Conservation (phyloP, 306 rosid species). For the Trifolium fragiferum region DNA sequence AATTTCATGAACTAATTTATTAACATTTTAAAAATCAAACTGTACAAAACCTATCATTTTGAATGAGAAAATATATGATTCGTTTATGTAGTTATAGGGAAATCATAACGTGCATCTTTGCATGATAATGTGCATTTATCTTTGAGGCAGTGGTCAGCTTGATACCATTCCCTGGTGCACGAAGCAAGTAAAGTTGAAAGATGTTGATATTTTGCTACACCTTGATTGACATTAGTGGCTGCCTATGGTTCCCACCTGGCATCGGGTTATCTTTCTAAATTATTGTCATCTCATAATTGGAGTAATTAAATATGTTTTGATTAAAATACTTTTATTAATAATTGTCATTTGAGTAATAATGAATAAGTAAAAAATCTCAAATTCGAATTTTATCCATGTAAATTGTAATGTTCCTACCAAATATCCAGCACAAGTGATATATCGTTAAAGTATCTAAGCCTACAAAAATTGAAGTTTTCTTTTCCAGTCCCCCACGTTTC, state of each 20-base stretch:
- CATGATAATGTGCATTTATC: neutral
- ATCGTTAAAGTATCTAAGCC: no score
- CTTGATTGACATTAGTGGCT: neutral
- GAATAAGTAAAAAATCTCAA: no score
- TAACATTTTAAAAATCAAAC: neutral
- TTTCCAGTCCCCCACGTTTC: no score
- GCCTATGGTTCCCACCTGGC: constrained; percentile 36
- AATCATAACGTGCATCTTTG: constrained; percentile 9
- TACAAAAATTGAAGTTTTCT: no score
- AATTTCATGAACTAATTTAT: neutral
- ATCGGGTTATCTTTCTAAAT: constrained; percentile 38
- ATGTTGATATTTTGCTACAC: neutral
- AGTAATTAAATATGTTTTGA: neutral
- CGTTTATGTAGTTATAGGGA: no score
- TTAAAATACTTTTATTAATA: no score
- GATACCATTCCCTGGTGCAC: neutral
- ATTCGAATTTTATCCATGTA: no score
- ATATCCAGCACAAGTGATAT: no score
- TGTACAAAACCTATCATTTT: no score
- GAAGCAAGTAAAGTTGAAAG: neutral
- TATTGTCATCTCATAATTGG: neutral
- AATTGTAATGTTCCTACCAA: no score
- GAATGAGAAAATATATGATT: no score
- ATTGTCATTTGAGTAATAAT: neutral
- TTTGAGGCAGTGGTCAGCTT: neutral